phyloP scores from a whole-genome alignment of 2,329 filamentous ascomycete species.

The Scedosporium aurantiacum region DNA sequence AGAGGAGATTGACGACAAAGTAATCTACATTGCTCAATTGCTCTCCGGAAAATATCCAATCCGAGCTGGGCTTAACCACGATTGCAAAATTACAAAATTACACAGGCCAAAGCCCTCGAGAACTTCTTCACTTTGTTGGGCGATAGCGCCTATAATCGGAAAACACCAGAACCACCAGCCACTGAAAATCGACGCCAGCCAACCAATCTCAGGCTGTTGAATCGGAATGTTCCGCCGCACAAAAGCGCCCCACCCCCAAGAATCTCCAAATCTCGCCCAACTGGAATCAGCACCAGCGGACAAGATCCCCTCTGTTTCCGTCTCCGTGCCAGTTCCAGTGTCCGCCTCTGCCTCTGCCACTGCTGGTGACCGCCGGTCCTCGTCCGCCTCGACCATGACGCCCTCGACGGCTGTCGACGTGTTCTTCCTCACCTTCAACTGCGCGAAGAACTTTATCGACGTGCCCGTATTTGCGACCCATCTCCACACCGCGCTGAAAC shows the following conservation, averaged over 20 bases:
- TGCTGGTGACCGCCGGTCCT: neutral
- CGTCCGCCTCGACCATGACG: slow-evolving; percentile 11
- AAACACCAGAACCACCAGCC: neutral
- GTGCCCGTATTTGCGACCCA: slow-evolving; percentile 59
- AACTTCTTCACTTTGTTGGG: no score
- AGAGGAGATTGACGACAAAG: neutral
- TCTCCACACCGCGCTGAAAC: slow-evolving; percentile 48
- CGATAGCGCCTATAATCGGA: neutral
- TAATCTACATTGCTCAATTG: no score
- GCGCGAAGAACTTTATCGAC: slow-evolving; percentile 61
- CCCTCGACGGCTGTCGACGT: slow-evolving; percentile 47
- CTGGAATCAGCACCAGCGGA: neutral
- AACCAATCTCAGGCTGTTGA: no score
- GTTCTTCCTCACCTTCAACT: slow-evolving; percentile 84
- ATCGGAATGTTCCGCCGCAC: slow-evolving; percentile 4
- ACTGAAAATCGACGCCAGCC: neutral
- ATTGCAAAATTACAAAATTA: no score
- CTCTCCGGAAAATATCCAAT: no score
- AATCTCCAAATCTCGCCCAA: neutral
- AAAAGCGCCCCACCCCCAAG: slow-evolving; percentile 1
- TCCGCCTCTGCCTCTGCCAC: no score
- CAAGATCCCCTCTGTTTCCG: neutral
- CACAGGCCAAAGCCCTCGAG: no score
- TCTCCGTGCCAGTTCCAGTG: no score
- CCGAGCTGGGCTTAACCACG: no score